A percentile compares a stretch with the other conserved stretches of the same genome.
Conservation (phyloP, 2,329 filamentous ascomycete genomes). For the Blastomyces emzantsi region DNA sequence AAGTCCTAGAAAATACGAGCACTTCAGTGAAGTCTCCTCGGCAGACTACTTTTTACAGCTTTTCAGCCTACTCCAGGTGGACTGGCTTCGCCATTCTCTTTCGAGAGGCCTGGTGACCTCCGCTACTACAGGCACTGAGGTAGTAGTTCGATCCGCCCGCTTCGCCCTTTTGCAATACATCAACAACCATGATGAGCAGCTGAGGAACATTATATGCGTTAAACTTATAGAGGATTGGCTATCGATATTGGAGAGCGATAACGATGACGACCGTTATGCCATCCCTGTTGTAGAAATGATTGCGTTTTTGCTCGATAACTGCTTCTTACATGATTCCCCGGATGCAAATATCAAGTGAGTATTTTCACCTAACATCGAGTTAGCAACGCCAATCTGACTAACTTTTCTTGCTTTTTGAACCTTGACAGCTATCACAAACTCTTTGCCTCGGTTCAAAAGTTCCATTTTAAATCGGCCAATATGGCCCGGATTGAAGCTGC, state of each 20-base stretch:
- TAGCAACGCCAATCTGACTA: neutral
- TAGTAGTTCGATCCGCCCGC: slow-evolving; percentile 35
- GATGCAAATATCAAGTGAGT: slow-evolving; percentile 35
- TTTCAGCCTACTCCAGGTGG: slow-evolving; percentile 28
- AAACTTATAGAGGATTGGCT: slow-evolving; percentile 46
- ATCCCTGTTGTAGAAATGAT: slow-evolving; percentile 69
- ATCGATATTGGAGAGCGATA: slow-evolving; percentile 45
- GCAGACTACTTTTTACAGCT: slow-evolving; percentile 37
- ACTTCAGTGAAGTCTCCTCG: slow-evolving; percentile 39
- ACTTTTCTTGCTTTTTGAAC: neutral
- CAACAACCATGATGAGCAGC: slow-evolving; percentile 17
- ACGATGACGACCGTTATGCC: slow-evolving; percentile 58
- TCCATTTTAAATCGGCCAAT: slow-evolving; percentile 74
- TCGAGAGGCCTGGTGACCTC: slow-evolving; percentile 39
- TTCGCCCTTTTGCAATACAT: slow-evolving; percentile 34
- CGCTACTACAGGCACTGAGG: slow-evolving; percentile 37
- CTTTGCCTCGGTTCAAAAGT: slow-evolving; percentile 63
- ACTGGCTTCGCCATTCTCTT: slow-evolving; percentile 31
- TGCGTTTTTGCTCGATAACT: slow-evolving; percentile 64
- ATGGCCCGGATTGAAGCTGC: slow-evolving; percentile 74
- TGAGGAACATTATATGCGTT: slow-evolving; percentile 34
- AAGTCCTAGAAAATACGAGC: slow-evolving; percentile 30
- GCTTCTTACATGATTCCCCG: slow-evolving; percentile 33
- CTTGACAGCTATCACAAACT: slow-evolving; percentile 47
- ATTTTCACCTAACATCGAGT: neutral